Evolutionary conservation across 2,329 filamentous ascomycete genomes (phyloP), one percentile per base, ranked within the genome.

Genomic region (Ciborinia camelliae): DNA sequence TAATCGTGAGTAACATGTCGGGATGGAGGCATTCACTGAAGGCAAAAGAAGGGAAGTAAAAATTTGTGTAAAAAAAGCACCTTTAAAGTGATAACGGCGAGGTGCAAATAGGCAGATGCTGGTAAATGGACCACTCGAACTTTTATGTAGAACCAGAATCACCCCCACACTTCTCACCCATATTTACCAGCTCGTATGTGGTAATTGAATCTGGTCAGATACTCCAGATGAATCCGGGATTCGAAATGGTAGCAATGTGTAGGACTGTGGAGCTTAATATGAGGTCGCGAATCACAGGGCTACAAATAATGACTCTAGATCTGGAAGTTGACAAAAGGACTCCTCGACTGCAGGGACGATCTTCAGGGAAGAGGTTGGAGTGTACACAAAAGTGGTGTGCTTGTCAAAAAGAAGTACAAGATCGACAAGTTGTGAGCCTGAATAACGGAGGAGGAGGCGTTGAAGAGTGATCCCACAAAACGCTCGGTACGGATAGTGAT

Each of bases 1-100:
- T 81, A 65, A 81, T 74, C 70, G 80, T 82, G 76, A 83, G 81
- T 76, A 82, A 80, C 80, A 82, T 82, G 70, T 71, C 73, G 73
- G 71, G 64, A 63, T 35, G 28, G 15, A 69, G 68, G 68, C 71
- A 73, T 70, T 53, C 71, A 71, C 66, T 65, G 68, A 71, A 72
- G 68, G 61, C 70, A 71, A 66, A 70, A 65, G 55, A 71, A 70
- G 67, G 68, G 62, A 70, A 71, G 72, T 65, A 73, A 70, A 70
- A 74, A 68, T 66, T 37, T 62, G n/a, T 60, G 51, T 63, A 70
- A 66, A 67, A 64, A 68, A 68, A 59, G 63, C 67, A 73, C 70
- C 68, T 71, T 73, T 70, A 64, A 66, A 67, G 68, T 66, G 65
- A 70, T 64, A 57, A 64, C 48, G 52, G 61, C 62, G 64, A 68